Conservation (phyloP, 768 basidiomycete species). For the Boletus rufocinnamomeus region DNA sequence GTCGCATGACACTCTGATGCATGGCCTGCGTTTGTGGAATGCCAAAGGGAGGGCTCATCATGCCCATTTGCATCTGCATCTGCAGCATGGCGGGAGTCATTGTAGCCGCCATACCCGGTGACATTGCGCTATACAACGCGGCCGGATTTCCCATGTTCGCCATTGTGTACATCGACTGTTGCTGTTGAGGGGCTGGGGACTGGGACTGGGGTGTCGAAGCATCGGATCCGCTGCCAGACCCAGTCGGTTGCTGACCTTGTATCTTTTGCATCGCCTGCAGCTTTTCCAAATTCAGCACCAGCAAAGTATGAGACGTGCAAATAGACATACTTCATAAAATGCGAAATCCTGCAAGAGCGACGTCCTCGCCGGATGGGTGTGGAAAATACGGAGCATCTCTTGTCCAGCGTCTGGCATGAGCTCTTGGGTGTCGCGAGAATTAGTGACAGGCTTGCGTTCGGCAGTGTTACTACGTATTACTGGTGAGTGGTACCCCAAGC, state of each 20-base stretch:
- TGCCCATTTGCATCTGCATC: constrained; percentile 54
- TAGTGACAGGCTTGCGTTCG: constrained; percentile 97
- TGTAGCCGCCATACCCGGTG: constrained; percentile 32
- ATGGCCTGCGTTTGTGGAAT: constrained; percentile 69
- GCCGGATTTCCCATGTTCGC: constrained; percentile 47
- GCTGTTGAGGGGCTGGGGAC: constrained; percentile 43
- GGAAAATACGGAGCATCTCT: constrained; percentile 96
- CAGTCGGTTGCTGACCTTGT: constrained; percentile 34
- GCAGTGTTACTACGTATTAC: constrained; percentile 76
- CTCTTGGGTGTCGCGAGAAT: constrained; percentile 97
- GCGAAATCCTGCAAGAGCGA: constrained; percentile 93
- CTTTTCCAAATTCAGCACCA: constrained; percentile 38
- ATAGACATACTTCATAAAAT: constrained; percentile 73
- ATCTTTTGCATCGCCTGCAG: constrained; percentile 86
- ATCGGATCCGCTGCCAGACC: constrained; percentile 30
- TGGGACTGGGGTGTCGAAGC: constrained; percentile 39
- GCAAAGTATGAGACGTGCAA: neutral
- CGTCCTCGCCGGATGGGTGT: constrained; percentile 89
- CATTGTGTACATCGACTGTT: constrained; percentile 51
- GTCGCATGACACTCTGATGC: constrained; percentile 84
- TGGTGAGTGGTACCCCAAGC: constrained; percentile 16
- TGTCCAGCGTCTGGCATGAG: constrained; percentile 93
- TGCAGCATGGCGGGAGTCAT: constrained; percentile 37
- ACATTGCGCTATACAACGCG: constrained; percentile 38
- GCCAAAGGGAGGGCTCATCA: constrained; percentile 51